Base-by-base conservation (phyloP, 1,284 basidiomycete genomes). In the Fomitopsis palustris region DNA sequence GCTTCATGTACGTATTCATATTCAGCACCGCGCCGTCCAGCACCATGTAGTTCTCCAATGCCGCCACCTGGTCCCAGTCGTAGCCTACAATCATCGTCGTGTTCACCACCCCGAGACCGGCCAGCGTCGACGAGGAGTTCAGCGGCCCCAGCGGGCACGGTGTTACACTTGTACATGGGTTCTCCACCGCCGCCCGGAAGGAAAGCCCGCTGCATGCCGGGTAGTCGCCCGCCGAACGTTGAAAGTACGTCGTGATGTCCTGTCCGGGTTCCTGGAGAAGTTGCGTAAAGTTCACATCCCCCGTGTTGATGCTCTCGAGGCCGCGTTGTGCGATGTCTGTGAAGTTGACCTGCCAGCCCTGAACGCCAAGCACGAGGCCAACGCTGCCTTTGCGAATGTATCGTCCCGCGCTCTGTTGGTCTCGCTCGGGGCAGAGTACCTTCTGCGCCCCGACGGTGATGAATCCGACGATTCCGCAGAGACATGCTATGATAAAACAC, bases 11-110 rank as follows among this genome's bases (percentile, higher is more conserved):
- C 0, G 95, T 88, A 52, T 81, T 81, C 78, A 99, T 85, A 76
- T 99, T 98, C 70, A 99, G 87, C 37, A 99, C 97, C 38, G 86
- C 82, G 27, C 97, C 97, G 69, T 98, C 95, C 59, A 99, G 76
- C 41, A 98, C 95, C 65, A 97, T 77, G 74, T 90, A 95, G 70
- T 90, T 84, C 38, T 77, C 65, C 21, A 91, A 75, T 29, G 67
- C 69, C 1, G 87, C 81, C 33, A 97, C 88, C 69, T 96, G 91
- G 39, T 82, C 80, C 95, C 95, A 98, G 59, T 88, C 86, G 71
- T 96, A 97, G 12, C 95, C 95, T 38, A 92, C 87, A 56, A 85
- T 75, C 54, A 84, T 78, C 0, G 77, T 75, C 7, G 88, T 90
- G 67, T 90, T 86, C 38, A 77, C 70, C 54, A 97, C 79, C 16